These are phyloP conservation scores for Pseudomonodictys pantanalensis DNA, from an alignment of 495 filamentous ascomycete genomes.

Conservation along the genomic window DNA sequence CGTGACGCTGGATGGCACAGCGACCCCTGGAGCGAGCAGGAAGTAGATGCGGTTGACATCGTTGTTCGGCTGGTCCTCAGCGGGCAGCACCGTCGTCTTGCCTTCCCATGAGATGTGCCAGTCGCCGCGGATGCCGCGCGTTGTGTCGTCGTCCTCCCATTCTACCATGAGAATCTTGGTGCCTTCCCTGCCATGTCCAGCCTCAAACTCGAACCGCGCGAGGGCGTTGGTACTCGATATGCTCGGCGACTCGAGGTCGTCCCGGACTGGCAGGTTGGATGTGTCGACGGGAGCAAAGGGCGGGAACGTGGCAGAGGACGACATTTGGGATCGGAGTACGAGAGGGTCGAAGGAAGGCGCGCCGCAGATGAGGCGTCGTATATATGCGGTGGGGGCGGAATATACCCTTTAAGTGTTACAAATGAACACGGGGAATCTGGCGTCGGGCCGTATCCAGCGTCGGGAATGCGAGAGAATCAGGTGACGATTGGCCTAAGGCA, in stretches of 20 bases:
- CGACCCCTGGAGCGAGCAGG: conserved; percentile 62
- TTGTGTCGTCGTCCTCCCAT: conserved; percentile 63
- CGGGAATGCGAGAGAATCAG: conserved; percentile 22
- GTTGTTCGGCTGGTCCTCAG: conserved; percentile 56
- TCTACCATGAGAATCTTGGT: conserved; percentile 85
- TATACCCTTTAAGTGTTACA: conserved; percentile 21
- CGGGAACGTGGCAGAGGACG: conserved; percentile 32
- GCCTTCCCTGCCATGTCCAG: conserved; percentile 71
- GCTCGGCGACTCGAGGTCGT: conserved; percentile 44
- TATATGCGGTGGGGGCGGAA: conserved; percentile 24
- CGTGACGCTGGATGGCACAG: conserved; percentile 66
- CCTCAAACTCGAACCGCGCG: conserved; percentile 82
- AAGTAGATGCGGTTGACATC: conserved; percentile 68
- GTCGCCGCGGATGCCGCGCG: conserved; percentile 42
- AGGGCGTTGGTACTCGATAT: conserved; percentile 50
- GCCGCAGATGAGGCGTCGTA: conserved; percentile 16
- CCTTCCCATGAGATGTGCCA: conserved; percentile 79
- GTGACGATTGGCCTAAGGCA: neutral
- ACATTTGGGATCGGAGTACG: conserved; percentile 23
- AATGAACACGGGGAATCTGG: conserved; percentile 21
- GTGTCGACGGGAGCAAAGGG: conserved; percentile 42
- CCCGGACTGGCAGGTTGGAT: conserved; percentile 19
- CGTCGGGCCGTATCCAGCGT: conserved; percentile 18
- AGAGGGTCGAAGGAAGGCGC: conserved; percentile 6
- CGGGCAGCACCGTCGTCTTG: conserved; percentile 63